phyloP scores from a whole-genome alignment of 2,329 filamentous ascomycete genomes.

The Curvularia lunata region DNA sequence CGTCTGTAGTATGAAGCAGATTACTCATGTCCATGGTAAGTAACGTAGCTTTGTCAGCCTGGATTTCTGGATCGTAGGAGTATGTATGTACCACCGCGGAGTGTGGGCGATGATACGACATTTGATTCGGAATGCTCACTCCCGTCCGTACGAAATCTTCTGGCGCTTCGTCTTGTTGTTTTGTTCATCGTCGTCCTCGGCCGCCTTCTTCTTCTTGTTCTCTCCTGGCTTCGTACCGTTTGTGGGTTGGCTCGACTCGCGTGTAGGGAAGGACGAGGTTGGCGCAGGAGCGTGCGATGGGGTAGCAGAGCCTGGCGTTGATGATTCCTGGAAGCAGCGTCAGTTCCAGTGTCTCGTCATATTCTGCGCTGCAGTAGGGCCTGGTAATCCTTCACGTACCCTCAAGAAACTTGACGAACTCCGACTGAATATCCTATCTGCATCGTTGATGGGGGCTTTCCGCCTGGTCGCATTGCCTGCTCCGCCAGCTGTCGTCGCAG shows the following conservation, averaged over 20 bases:
- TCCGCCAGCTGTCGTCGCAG: slow-evolving; percentile 58
- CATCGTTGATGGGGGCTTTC: slow-evolving; percentile 67
- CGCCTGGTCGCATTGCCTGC: slow-evolving; percentile 61
- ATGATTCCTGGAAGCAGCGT: slow-evolving; percentile 45
- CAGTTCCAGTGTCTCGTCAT: slow-evolving; percentile 12
- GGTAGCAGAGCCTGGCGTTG: slow-evolving; percentile 47
- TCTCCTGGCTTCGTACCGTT: slow-evolving; percentile 46
- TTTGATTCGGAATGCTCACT: slow-evolving; percentile 38
- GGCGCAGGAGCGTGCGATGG: slow-evolving; percentile 57
- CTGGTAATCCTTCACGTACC: slow-evolving; percentile 30
- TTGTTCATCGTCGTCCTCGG: slow-evolving; percentile 55
- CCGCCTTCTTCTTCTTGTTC: slow-evolving; percentile 54
- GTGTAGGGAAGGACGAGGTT: slow-evolving; percentile 54
- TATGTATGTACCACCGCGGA: slow-evolving; percentile 4
- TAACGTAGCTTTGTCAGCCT: slow-evolving; percentile 8
- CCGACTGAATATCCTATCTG: slow-evolving; percentile 72
- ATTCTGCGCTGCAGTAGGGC: background rate
- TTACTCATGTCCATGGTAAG: slow-evolving; percentile 8
- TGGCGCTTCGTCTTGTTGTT: slow-evolving; percentile 56
- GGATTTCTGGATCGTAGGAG: slow-evolving; percentile 5
- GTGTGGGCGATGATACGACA: slow-evolving; percentile 4
- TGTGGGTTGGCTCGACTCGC: slow-evolving; percentile 54
- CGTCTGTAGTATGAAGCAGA: slow-evolving; percentile 13
- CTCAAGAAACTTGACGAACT: slow-evolving; percentile 50
- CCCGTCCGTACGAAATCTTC: slow-evolving; percentile 59